Percentiles rank a stretch among this genome's conserved stretches.
Conservation (phyloP, 2,329 filamentous ascomycete genomes). For the Penicillium digitatum region DNA sequence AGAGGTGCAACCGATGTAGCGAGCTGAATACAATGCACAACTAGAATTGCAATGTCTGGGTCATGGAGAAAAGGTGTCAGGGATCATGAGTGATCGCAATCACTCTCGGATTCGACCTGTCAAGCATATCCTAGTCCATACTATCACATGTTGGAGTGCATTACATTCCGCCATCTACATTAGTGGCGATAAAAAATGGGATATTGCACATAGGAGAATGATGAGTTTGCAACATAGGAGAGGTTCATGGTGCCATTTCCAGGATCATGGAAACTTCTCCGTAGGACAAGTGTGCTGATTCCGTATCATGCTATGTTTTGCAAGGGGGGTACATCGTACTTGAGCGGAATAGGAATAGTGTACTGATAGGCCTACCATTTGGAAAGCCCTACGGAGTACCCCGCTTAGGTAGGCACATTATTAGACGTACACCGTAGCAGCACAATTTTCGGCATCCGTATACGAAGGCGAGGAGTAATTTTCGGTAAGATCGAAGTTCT, state of each 20-base stretch:
- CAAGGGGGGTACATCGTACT: not conserved
- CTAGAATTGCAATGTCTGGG: not conserved
- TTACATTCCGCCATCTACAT: too few relatives aligned
- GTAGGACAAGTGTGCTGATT: not conserved
- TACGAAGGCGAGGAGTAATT: not conserved
- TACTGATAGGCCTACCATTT: not conserved
- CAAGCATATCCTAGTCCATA: not conserved
- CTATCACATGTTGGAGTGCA: conserved; percentile 2
- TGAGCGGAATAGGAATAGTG: not conserved
- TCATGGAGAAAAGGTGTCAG: not conserved
- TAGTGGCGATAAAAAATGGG: too few relatives aligned
- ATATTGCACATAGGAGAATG: not conserved
- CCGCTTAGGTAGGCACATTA: too few relatives aligned
- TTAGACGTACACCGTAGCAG: too few relatives aligned
- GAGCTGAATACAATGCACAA: not conserved
- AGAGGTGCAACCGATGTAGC: not conserved
- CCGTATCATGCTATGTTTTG: not conserved
- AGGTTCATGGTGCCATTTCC: not conserved
- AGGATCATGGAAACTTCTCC: not conserved
- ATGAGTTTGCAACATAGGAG: not conserved
- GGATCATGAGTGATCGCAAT: not conserved
- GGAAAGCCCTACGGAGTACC: too few relatives aligned
- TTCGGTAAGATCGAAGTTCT: conserved; percentile 1
- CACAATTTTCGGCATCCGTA: not conserved
- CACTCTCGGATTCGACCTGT: not conserved